phyloP scores from a whole-genome alignment of 2,329 filamentous ascomycete genomes.

The Trichoderma simmonsii region DNA sequence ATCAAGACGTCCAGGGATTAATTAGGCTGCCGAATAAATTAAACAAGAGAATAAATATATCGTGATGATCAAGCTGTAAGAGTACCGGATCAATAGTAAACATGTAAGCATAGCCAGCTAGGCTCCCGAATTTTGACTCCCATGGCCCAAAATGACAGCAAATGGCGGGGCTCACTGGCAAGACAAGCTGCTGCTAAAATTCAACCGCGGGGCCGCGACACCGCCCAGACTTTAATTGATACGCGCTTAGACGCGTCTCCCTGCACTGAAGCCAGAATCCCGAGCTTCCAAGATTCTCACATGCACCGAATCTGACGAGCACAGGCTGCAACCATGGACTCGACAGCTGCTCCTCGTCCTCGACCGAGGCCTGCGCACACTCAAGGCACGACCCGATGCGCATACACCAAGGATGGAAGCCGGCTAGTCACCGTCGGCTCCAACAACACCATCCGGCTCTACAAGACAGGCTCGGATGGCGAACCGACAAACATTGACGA shows the following conservation, averaged over 20 bases:
- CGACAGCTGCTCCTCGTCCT: constrained; percentile 41
- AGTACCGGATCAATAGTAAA: not conserved
- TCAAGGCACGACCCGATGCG: constrained; percentile 78
- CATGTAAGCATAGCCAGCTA: not conserved
- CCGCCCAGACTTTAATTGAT: constrained; percentile 31
- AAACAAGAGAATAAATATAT: not conserved
- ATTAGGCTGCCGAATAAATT: not conserved
- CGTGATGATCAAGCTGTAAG: not conserved
- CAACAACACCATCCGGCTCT: constrained; percentile 91
- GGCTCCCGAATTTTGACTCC: not conserved
- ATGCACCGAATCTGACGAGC: not conserved
- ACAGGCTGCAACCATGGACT: constrained; percentile 31
- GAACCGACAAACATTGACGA: constrained; percentile 93
- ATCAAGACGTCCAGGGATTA: not conserved
- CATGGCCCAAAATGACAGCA: not conserved
- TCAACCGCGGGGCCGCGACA: constrained; percentile 28
- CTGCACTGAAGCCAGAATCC: not conserved
- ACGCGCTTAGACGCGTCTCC: constrained; percentile 43
- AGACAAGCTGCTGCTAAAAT: not conserved
- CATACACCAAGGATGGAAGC: constrained; percentile 84
- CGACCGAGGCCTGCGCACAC: constrained; percentile 72
- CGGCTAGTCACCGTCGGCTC: constrained; percentile 88
- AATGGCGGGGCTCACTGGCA: constrained; percentile 8
- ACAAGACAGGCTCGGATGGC: constrained; percentile 85
- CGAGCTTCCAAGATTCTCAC: not conserved